A percentile compares a stretch with the other conserved stretches of the same genome.
phyloP scores from a whole-genome alignment of 1,284 basidiomycete genomes.

The Exobasidium cylindrosporum region DNA sequence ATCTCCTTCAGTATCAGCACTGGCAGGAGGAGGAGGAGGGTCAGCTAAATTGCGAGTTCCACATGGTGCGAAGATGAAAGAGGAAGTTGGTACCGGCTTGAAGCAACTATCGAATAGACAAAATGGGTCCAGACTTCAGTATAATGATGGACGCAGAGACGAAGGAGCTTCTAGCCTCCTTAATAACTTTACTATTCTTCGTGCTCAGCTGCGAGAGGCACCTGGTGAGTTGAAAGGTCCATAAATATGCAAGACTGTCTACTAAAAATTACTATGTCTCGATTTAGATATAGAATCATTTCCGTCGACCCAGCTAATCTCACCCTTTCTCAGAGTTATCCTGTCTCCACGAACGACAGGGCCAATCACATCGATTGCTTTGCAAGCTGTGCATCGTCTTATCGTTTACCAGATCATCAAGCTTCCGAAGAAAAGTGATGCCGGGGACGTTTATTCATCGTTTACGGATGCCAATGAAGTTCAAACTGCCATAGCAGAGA shows the following conservation, averaged over 20 bases:
- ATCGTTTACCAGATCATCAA: conserved; percentile 74
- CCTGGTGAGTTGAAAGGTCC: no score
- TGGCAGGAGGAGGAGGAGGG: conserved; percentile 16
- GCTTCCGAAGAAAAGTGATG: conserved; percentile 28
- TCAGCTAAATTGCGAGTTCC: not conserved
- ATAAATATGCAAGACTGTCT: not conserved
- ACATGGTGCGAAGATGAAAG: not conserved
- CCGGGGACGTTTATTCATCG: not conserved
- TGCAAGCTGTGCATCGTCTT: conserved; percentile 82
- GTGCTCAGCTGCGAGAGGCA: conserved; percentile 69
- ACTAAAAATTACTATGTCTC: conserved; percentile 5
- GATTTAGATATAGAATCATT: conserved; percentile 25
- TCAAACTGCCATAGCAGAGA: conserved; percentile 68
- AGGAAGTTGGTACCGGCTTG: not conserved
- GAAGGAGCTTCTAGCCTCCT: conserved; percentile 62
- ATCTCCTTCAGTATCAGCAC: conserved; percentile 15
- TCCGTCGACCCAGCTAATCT: conserved; percentile 36
- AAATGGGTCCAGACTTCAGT: not conserved
- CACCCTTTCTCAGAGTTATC: conserved; percentile 79
- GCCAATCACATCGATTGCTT: conserved; percentile 84
- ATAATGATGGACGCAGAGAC: conserved; percentile 14
- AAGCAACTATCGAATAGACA: not conserved
- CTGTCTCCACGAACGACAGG: conserved; percentile 89
- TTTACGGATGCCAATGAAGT: conserved; percentile 19
- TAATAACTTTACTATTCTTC: conserved; percentile 81